phyloP scores from a whole-genome alignment of 257 asterid species.

The Anisodus acutangulus region DNA sequence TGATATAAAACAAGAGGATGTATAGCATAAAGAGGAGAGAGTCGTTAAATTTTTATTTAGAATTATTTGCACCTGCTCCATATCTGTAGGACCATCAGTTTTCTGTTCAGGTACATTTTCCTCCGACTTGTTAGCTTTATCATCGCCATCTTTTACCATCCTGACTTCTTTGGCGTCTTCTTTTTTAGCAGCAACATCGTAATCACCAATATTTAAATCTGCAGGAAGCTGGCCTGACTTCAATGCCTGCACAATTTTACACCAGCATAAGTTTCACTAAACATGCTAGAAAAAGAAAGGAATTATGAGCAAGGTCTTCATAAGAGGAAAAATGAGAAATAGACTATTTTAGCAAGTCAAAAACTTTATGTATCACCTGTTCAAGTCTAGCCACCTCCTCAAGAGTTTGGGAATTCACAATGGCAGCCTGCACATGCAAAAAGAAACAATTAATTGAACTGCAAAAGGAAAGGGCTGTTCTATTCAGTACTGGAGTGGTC shows the following conservation, averaged over 20 bases:
- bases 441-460: constrained; percentile 22
- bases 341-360: constrained; percentile 6
- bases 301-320: not conserved
- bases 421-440: constrained; percentile 83
- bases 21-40: not conserved
- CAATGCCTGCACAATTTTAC: constrained; percentile 65
- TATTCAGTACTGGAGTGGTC: not conserved
- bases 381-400: constrained; percentile 99
- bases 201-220: constrained; percentile 59
- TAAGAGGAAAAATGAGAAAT: not conserved
- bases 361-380: constrained; percentile 60
- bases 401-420: constrained; percentile 91
- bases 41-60: not conserved
- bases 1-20: not conserved
- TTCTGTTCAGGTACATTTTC: constrained; percentile 54
- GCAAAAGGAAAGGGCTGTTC: constrained; percentile 2
- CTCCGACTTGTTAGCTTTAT: constrained; percentile 48
- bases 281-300: not conserved
- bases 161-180: constrained; percentile 54
- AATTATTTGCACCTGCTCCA: constrained; percentile 69
- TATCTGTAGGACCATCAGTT: constrained; percentile 66
- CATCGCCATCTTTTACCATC: constrained; percentile 45
- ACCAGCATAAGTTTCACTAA: constrained; percentile 15
- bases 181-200: constrained; percentile 46
- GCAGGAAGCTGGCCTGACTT: constrained; percentile 97